Percentiles rank a stretch among this genome's conserved stretches.
Evolutionary conservation across 75 land plant genomes (phyloP).

Genomic region (Larix kaempferi): DNA sequence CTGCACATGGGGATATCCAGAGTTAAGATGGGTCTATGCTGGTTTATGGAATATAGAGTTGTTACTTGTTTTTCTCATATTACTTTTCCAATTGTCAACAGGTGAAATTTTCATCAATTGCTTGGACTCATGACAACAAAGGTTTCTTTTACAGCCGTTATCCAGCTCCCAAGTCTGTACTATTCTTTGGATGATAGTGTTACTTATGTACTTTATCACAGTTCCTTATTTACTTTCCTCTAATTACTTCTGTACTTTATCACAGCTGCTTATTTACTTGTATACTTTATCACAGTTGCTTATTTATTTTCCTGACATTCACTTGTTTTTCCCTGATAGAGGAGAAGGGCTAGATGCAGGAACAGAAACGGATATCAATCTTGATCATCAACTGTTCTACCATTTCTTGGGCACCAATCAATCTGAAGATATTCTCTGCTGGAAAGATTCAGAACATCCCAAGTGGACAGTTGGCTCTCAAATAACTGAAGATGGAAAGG

Average conservation of each 20-base stretch:
- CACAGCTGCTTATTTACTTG: background rate
- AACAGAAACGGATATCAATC: constrained; percentile 42
- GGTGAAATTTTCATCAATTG: constrained; percentile 16
- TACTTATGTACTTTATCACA: no score
- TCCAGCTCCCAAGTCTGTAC: constrained; percentile 37
- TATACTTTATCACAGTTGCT: background rate
- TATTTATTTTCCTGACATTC: background rate
- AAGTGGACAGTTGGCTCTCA: constrained; percentile 31
- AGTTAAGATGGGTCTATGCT: no score
- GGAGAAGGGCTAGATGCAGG: constrained; percentile 33
- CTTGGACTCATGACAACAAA: constrained; percentile 54
- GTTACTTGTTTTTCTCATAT: no score
- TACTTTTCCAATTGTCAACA: no score
- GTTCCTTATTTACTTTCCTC: no score
- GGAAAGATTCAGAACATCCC: constrained; percentile 37
- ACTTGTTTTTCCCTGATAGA: constrained; percentile 2
- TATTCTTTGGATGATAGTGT: background rate
- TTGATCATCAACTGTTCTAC: constrained; percentile 42
- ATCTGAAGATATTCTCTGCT: constrained; percentile 49
- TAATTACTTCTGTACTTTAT: no score
- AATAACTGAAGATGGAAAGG: constrained; percentile 60
- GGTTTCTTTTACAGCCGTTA: constrained; percentile 57
- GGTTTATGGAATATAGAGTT: background rate
- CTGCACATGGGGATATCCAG: no score
- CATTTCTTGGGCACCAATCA: constrained; percentile 50